Evolutionary conservation across 306 rosid genomes (phyloP).

Genomic region (Purshia tridentata): DNA sequence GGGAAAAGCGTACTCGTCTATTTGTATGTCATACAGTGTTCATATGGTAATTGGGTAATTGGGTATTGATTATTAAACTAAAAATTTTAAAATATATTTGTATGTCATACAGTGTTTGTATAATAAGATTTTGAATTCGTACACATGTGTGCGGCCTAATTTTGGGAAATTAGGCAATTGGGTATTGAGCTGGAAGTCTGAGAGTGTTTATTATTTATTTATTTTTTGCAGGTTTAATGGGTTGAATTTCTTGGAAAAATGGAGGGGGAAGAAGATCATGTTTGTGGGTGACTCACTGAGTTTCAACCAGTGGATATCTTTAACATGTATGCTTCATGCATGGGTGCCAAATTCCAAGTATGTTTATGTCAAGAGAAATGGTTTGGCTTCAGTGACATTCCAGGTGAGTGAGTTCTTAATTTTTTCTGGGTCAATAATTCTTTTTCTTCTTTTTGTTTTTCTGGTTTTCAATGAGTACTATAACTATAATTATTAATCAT

Average conservation of each 20-base stretch:
- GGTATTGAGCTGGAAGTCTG: background rate
- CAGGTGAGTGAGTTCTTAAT: constrained; percentile 44
- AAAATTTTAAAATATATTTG: no score
- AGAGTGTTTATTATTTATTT: no score
- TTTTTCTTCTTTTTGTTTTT: background rate
- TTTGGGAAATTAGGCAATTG: background rate
- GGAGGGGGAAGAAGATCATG: constrained; percentile 95
- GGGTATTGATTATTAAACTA: no score
- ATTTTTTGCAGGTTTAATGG: constrained; percentile 67
- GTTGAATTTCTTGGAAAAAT: constrained; percentile 49
- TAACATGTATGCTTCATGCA: constrained; percentile 85
- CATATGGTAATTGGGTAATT: no score
- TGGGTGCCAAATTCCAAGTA: constrained; percentile 68
- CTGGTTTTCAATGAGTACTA: background rate
- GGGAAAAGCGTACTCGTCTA: no score
- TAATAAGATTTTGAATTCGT: no score
- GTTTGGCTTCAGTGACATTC: constrained; percentile 59
- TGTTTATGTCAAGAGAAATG: constrained; percentile 38
- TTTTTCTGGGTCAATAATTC: background rate
- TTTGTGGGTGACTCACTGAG: constrained; percentile 95
- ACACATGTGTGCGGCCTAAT: no score
- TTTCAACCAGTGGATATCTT: constrained; percentile 77
- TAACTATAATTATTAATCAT: background rate
- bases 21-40: no score
- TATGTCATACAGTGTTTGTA: no score